Evolutionary conservation across 805 yeast species (phyloP), one percentile per base, ranked within the genome.

Genomic region (Zygosaccharomyces bisporus): DNA sequence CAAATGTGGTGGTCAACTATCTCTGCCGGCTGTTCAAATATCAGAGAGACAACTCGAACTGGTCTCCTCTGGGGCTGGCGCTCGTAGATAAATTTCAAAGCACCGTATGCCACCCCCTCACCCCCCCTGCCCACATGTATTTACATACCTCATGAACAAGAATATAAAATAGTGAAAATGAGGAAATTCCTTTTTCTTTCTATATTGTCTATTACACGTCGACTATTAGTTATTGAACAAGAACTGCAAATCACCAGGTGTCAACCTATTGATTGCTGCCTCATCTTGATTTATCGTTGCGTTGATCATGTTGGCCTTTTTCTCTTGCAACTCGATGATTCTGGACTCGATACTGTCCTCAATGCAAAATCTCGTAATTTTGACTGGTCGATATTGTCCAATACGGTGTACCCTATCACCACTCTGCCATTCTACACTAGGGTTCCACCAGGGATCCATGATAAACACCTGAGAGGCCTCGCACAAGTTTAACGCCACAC

Each of bases 381-480:
- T 77, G 7, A 93, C 96, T 0, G 99, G 99, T 53, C 99, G 70
- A 56, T 77, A 86, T 64, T 93, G 99, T 4, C 98, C 97, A 51
- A 93, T 93, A 68, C 99, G 80, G 67, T 93, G 98, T 17, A 93
- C 97, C 69, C 99, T 80, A 66, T 93, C 99, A 66, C 95, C 96
- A 40, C 95, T 83, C 64, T 93, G 99, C 89, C 97, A 93, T 64
- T 93, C 99, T 6, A 91, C 93, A 54, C 95, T 85, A 1, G 98
- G 98, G 62, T 93, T 95, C 98, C 99, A 93, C 99, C 99, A 93
- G 27, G 98, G 98, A 58, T 93, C 99, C 72, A 93, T 73, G 35
- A 93, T 74, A 55, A 93, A 93, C 37, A 93, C 98, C 58, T 91
- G 98, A 2, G 95, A 89, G 0, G 99, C 98, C 58, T 95, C 99